Conservation (phyloP, 495 filamentous ascomycete species). For the Astrothelium macrocarpum region DNA sequence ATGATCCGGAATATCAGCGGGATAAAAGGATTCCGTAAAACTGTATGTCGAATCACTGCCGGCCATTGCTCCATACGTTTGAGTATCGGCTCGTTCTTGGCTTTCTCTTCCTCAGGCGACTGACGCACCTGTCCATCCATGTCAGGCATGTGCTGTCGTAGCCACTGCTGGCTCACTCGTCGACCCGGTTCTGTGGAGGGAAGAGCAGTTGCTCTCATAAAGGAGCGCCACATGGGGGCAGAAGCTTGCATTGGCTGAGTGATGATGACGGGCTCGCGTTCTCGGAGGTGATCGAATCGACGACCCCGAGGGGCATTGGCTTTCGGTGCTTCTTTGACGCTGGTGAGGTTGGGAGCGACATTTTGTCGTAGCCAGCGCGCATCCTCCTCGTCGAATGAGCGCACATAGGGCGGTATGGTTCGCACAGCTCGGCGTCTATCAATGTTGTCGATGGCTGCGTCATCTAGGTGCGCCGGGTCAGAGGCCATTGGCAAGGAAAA, state of each 20-base stretch:
- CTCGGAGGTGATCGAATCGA: conserved; percentile 23
- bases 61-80: conserved; percentile 12
- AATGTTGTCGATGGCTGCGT: background rate
- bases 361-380: background rate
- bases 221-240: conserved; percentile 53
- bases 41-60: conserved; percentile 3
- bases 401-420: background rate
- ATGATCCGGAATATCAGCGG: conserved; percentile 74
- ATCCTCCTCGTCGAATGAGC: background rate
- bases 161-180: conserved; percentile 48
- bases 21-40: conserved; percentile 69
- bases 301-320: conserved; percentile 17
- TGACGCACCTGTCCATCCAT: conserved; percentile 40
- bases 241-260: conserved; percentile 24
- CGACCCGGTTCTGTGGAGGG: conserved; percentile 28
- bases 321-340: conserved; percentile 9
- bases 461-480: background rate
- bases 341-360: background rate
- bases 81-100: conserved; percentile 33
- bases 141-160: conserved; percentile 46
- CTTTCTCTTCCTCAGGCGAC: conserved; percentile 10
- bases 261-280: conserved; percentile 23
- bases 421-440: background rate
- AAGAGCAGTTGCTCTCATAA: conserved; percentile 44
- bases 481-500: background rate